A percentile compares a stretch with the other conserved stretches of the same genome.
Evolutionary conservation across 305 asterid genomes (phyloP).

Genomic region (Euphrasia arctica): DNA sequence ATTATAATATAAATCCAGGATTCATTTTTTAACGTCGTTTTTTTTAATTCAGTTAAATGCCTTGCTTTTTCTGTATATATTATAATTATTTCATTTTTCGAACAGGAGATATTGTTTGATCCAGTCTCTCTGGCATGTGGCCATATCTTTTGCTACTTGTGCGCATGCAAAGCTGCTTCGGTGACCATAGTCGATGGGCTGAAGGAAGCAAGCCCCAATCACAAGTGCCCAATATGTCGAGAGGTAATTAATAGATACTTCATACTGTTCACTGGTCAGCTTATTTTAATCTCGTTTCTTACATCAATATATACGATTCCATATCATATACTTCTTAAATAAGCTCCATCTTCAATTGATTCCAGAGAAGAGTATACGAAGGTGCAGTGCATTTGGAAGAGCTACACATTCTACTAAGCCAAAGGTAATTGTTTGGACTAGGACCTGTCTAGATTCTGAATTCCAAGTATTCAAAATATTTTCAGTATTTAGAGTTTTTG

Average conservation of each 20-base stretch:
- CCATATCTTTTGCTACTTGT: conserved; percentile 84
- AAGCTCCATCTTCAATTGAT: neutral
- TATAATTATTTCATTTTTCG: neutral
- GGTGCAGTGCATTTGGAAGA: conserved; percentile 83
- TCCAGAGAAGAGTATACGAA: conserved; percentile 51
- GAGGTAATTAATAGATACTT: conserved; percentile 43
- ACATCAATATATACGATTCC: neutral
- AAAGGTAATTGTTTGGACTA: conserved; percentile 40
- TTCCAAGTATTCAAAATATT: neutral
- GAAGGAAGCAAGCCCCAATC: conserved; percentile 43
- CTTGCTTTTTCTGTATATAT: conserved; percentile 1
- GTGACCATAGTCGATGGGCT: conserved; percentile 83
- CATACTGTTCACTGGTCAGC: neutral
- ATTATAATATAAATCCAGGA: neutral
- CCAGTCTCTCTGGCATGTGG: conserved; percentile 87
- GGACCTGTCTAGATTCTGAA: neutral
- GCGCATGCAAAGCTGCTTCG: conserved; percentile 90
- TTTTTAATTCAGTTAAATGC: neutral
- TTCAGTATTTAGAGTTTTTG: neutral
- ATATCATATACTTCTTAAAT: neutral
- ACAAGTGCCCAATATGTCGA: conserved; percentile 89
- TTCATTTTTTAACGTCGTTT: neutral
- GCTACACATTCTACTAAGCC: conserved; percentile 67
- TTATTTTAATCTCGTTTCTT: neutral
- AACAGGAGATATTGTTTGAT: conserved; percentile 90